Base-by-base conservation (phyloP, 228 moss, liverwort and hornwort species). In the Sphagnum magellanicum region DNA sequence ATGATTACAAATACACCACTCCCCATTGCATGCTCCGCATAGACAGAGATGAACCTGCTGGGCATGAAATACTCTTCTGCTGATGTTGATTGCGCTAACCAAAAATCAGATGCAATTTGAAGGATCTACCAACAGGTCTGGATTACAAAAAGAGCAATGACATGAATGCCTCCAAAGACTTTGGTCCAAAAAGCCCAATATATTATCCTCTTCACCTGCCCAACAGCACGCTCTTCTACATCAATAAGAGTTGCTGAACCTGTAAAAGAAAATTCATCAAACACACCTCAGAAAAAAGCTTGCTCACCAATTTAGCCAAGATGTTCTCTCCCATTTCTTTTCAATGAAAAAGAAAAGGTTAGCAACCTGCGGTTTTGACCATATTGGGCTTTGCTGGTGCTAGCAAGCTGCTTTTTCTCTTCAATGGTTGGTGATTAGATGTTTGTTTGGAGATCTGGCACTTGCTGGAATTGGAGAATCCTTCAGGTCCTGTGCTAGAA, bases 71-170 rank as follows among this genome's bases (percentile, higher is more conserved):
- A 65, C 7, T 62, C 50, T 50, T 63, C 68, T 16, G 73, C 77
- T 55, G 55, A 55, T 12, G 80, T 77, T 53, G 80, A 62, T 51
- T 78, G 68, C 8, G 84, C 84, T 67, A 81, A 71, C 57, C 66
- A 84, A 69, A 69, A 84, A 63, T 81, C 84, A 46, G 80, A 80
- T 65, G 75, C 70, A 58, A 84, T 75, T 62, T 84, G 81, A 47
- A 81, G 68, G 50, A 70, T 78, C 72, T 84, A 78, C 81, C 84
- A 81, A 53, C 70, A 84, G 10, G 59, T 81, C 67, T 75, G 84
- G 46, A 84, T 68, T 47, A 81, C 52, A 7, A 84, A 52, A 47
- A 81, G 71, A 61, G 72, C 69, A 47, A 81, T 6, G 8, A 81
- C 50, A 16, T 78, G 75, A 48, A 69, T 53, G 6, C 84, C 81